Evolutionary conservation across 1,284 basidiomycete species (phyloP).

Genomic region (Inonotus obliquus): DNA sequence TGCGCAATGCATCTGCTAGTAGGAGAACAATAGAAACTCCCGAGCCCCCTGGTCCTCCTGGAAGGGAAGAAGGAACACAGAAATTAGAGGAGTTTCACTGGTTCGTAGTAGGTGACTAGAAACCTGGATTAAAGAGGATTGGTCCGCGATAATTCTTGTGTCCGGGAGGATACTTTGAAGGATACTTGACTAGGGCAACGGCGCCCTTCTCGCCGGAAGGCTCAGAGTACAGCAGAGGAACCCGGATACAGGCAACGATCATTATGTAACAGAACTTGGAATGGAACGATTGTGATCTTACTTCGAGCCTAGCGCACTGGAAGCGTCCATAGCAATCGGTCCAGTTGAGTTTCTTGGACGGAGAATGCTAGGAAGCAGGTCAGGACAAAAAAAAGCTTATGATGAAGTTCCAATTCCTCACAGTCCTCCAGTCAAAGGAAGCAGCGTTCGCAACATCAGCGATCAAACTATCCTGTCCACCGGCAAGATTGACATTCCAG

Average conservation of each 20-base stretch:
- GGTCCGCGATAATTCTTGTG: slow-evolving; percentile 28
- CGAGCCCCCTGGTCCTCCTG: slow-evolving; percentile 30
- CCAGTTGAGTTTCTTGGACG: slow-evolving; percentile 9
- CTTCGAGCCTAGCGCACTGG: slow-evolving; percentile 9
- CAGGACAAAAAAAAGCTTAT: neutral
- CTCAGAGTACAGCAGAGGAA: slow-evolving; percentile 30
- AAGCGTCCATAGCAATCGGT: slow-evolving; percentile 7
- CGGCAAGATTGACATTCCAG: neutral
- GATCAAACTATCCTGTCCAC: neutral
- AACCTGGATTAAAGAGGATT: slow-evolving; percentile 32
- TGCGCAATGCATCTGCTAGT: slow-evolving; percentile 8
- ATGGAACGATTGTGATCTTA: neutral
- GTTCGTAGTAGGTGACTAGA: neutral
- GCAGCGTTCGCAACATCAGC: neutral
- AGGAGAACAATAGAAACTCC: slow-evolving; percentile 23
- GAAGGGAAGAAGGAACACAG: neutral
- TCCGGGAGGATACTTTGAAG: slow-evolving; percentile 22
- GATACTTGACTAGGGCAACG: slow-evolving; percentile 28
- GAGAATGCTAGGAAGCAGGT: neutral
- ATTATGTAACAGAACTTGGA: neutral
- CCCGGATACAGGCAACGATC: slow-evolving; percentile 17
- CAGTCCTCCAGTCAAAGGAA: neutral
- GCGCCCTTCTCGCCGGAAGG: slow-evolving; percentile 25
- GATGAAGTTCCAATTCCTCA: neutral
- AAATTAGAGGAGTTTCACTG: neutral